Evolutionary conservation across 345 rosid species (phyloP).

Genomic region (Syzygium jambos): DNA sequence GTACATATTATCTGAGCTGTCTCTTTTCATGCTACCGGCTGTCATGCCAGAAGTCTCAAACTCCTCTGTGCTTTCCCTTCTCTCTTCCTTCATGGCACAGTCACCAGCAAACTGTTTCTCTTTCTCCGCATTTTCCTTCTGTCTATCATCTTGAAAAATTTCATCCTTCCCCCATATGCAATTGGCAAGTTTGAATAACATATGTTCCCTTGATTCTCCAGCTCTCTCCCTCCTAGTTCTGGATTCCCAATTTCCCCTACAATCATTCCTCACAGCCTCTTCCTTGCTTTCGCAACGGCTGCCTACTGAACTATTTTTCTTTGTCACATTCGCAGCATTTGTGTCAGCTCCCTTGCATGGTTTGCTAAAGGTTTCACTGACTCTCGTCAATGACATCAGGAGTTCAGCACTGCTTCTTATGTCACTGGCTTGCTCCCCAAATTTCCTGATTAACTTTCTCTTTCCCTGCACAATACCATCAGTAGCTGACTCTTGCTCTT

Average conservation of each 20-base stretch:
- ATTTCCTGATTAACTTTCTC: not conserved
- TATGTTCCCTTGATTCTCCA: not conserved
- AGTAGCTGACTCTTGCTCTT: not conserved
- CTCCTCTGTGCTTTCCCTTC: not conserved
- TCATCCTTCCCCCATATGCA: not conserved
- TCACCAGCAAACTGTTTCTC: not conserved
- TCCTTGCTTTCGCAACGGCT: not conserved
- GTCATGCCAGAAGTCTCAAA: not conserved
- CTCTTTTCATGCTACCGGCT: not conserved
- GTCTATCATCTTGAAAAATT: not conserved
- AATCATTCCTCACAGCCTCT: not conserved
- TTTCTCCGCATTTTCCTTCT: not conserved
- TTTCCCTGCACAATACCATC: not conserved
- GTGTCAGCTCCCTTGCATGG: constrained; percentile 31
- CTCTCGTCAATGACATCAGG: constrained; percentile 1
- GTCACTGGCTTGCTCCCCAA: not conserved
- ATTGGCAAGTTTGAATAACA: not conserved
- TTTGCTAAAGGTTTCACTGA: not conserved
- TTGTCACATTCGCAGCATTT: not conserved
- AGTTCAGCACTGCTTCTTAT: not conserved
- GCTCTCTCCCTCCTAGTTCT: not conserved
- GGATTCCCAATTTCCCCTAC: not conserved
- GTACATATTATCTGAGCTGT: not conserved
- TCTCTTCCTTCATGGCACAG: not conserved
- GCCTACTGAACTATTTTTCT: not conserved